phyloP scores from a whole-genome alignment of 768 basidiomycete species.

The Leccinum disarticulatum region DNA sequence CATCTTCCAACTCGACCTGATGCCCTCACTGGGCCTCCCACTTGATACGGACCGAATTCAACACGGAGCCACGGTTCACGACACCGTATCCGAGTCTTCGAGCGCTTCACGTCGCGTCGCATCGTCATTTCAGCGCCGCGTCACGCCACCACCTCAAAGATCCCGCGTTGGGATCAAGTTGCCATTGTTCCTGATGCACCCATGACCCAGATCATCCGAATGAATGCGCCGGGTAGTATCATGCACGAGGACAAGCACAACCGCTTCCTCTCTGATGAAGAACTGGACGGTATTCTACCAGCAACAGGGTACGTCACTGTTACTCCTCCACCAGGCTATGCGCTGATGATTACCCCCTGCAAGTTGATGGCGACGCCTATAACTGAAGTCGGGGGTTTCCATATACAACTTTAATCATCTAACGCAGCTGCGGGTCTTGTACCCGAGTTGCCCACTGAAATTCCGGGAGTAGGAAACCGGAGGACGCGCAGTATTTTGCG shows the following conservation, averaged over 20 bases:
- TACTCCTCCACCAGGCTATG: constrained; percentile 92
- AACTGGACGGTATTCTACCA: constrained; percentile 89
- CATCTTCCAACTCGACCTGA: too few relatives aligned
- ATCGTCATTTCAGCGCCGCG: too few relatives aligned
- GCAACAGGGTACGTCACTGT: constrained; percentile 86
- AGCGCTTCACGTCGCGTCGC: too few relatives aligned
- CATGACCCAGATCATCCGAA: constrained; percentile 72
- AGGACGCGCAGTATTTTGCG: constrained; percentile 97
- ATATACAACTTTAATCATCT: constrained; percentile 87
- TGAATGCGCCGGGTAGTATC: constrained; percentile 73
- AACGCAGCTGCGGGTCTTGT: constrained; percentile 91
- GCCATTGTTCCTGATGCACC: constrained; percentile 70
- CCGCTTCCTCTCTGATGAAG: constrained; percentile 91
- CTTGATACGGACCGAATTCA: too few relatives aligned
- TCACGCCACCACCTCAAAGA: too few relatives aligned
- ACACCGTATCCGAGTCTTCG: too few relatives aligned
- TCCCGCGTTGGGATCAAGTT: constrained; percentile 91
- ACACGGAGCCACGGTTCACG: too few relatives aligned
- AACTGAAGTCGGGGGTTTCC: constrained; percentile 79
- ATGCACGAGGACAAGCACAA: constrained; percentile 95
- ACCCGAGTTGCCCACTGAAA: constrained; percentile 93
- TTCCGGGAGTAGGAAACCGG: constrained; percentile 94
- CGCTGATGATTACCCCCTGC: constrained; percentile 66
- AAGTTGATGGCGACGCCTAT: constrained; percentile 58
- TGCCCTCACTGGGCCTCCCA: too few relatives aligned